phyloP scores from a whole-genome alignment of 2,329 filamentous ascomycete genomes.

The Aspergillus pseudoglaucus region DNA sequence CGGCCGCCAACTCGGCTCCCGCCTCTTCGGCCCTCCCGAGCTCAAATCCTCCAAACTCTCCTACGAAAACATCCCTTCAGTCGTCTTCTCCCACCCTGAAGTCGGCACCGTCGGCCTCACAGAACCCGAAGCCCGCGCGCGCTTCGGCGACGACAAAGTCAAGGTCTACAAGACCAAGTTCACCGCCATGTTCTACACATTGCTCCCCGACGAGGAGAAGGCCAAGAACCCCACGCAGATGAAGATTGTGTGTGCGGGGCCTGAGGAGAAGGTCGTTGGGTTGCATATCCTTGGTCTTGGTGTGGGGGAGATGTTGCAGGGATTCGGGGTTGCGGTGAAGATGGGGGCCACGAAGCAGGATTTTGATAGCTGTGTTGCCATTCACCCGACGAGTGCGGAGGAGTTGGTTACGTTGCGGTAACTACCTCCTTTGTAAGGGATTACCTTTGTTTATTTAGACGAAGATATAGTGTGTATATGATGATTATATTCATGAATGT shows the following conservation, averaged over 20 bases:
- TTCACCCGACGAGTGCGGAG: slow-evolving; percentile 70
- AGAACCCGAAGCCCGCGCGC: slow-evolving; percentile 42
- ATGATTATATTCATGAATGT: no score
- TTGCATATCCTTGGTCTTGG: slow-evolving; percentile 44
- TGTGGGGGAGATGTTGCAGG: slow-evolving; percentile 62
- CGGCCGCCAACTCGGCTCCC: slow-evolving; percentile 44
- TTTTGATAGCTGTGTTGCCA: slow-evolving; percentile 68
- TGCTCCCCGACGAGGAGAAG: slow-evolving; percentile 44
- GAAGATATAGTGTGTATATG: not conserved
- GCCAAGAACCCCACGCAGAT: slow-evolving; percentile 45
- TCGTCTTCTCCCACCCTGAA: slow-evolving; percentile 48
- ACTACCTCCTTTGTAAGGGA: not conserved
- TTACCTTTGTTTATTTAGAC: no score
- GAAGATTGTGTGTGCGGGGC: slow-evolving; percentile 45
- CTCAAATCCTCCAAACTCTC: slow-evolving; percentile 39
- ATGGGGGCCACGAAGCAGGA: slow-evolving; percentile 75
- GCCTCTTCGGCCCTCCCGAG: slow-evolving; percentile 44
- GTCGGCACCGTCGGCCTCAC: slow-evolving; percentile 46
- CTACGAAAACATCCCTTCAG: slow-evolving; percentile 47
- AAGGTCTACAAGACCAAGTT: slow-evolving; percentile 47
- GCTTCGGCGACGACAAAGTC: slow-evolving; percentile 45
- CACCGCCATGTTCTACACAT: slow-evolving; percentile 44
- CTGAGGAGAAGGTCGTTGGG: slow-evolving; percentile 46
- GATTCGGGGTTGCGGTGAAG: slow-evolving; percentile 70
- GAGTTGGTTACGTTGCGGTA: slow-evolving; percentile 56